Conservation (phyloP, 2,329 filamentous ascomycete genomes). For the Monosporascus sp. region DNA sequence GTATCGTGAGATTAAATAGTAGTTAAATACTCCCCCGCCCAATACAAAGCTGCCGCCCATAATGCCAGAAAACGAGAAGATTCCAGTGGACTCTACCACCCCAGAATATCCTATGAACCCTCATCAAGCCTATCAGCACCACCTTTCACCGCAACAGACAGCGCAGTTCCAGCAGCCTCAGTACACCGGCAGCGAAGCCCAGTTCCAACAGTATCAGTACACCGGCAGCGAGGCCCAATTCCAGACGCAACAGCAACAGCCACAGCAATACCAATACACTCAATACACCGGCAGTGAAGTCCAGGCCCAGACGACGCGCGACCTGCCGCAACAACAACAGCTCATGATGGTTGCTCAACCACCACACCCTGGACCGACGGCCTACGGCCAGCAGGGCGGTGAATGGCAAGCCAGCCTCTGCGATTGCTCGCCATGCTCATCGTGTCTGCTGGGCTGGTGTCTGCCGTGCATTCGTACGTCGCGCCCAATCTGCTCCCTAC, state of each 20-base stretch:
- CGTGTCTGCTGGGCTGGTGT: constrained; percentile 22
- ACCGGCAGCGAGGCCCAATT: not conserved
- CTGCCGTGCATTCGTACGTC: constrained; percentile 25
- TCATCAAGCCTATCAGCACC: no score
- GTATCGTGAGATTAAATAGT: no score
- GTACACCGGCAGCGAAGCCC: not conserved
- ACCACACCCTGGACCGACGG: constrained; percentile 3
- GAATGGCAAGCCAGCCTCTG: constrained; percentile 25
- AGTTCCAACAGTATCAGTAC: not conserved
- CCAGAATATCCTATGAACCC: no score
- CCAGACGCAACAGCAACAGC: not conserved
- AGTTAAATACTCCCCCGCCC: no score
- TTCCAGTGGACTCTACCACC: no score
- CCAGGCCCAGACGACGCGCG: no score
- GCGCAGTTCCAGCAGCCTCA: not conserved
- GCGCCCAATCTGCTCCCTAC: not conserved
- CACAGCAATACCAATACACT: not conserved
- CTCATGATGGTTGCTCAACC: not conserved
- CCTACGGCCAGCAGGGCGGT: constrained; percentile 17
- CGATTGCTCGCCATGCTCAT: constrained; percentile 21
- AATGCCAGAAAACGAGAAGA: no score
- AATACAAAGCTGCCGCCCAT: no score
- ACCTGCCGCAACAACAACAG: not conserved
- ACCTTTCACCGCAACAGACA: no score
- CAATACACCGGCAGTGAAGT: not conserved